These are phyloP conservation scores for Trichophyton benhamiae DNA, from an alignment of 2,329 filamentous ascomycete genomes.

Conservation along the genomic window DNA sequence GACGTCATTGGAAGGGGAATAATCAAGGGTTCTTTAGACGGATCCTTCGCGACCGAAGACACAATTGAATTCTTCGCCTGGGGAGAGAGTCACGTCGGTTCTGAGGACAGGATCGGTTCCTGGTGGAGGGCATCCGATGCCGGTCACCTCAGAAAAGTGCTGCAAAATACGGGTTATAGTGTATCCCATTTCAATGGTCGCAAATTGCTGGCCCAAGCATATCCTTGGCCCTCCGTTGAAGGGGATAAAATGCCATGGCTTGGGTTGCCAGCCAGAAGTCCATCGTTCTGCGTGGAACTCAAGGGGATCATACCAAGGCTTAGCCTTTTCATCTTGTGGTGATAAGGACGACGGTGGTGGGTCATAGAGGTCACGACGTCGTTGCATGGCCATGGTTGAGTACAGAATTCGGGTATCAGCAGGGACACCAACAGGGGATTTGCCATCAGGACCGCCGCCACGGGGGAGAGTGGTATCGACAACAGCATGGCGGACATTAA, in stretches of 20 bases:
- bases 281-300: conserved; percentile 41
- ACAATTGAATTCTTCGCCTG: conserved; percentile 29
- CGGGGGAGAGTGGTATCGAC: conserved; percentile 62
- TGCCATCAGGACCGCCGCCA: conserved; percentile 43
- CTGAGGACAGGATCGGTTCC: conserved; percentile 26
- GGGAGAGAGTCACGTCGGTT: conserved; percentile 30
- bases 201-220: conserved; percentile 49
- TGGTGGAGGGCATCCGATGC: conserved; percentile 19
- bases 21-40: neutral
- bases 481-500: conserved; percentile 62
- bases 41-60: conserved; percentile 18
- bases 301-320: conserved; percentile 30
- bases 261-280: conserved; percentile 39
- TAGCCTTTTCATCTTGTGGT: conserved; percentile 13
- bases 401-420: conserved; percentile 39
- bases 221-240: conserved; percentile 44
- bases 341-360: conserved; percentile 13
- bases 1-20: neutral
- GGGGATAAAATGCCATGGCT: conserved; percentile 44
- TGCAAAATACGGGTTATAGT: conserved; percentile 34
- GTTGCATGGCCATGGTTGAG: conserved; percentile 42
- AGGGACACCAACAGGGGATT: conserved; percentile 34
- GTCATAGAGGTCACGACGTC: conserved; percentile 39
- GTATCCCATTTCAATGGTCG: conserved; percentile 47
- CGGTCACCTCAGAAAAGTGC: conserved; percentile 28